phyloP scores from a whole-genome alignment of 345 rosid genomes.

The Eucalyptus sp. region DNA sequence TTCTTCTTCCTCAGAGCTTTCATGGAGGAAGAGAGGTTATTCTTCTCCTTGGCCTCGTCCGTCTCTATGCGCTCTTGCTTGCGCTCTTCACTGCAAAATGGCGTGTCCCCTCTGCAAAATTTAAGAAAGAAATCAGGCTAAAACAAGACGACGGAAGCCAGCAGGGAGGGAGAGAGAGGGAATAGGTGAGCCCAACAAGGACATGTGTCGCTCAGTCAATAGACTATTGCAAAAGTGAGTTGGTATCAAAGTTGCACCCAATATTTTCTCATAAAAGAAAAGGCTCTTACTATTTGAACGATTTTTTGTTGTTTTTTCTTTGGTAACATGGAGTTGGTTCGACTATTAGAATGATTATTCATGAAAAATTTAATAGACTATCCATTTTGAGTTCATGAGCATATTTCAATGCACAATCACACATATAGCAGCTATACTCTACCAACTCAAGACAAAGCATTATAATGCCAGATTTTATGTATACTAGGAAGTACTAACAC shows the following conservation, averaged over 20 bases:
- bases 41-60: conserved; percentile 21
- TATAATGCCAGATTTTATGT: rapidly evolving
- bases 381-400: background rate
- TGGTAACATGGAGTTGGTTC: background rate
- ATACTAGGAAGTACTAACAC: rapidly evolving
- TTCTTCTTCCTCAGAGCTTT: conserved; percentile 2
- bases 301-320: background rate
- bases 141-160: background rate
- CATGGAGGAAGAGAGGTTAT: conserved; percentile 9
- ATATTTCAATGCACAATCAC: background rate
- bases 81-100: conserved; percentile 20
- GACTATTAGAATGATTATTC: background rate
- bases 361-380: background rate
- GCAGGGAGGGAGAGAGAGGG: background rate
- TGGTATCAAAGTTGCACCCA: background rate
- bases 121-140: background rate
- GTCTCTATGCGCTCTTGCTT: conserved; percentile 25
- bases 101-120: conserved; percentile 23
- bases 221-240: background rate
- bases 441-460: background rate
- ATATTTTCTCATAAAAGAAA: background rate
- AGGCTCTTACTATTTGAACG: background rate
- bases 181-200: background rate
- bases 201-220: background rate
- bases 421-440: background rate